Evolutionary conservation across 2,329 filamentous ascomycete genomes (phyloP), one percentile per base, ranked within the genome.

Genomic region (Gliomastix tumulicola): DNA sequence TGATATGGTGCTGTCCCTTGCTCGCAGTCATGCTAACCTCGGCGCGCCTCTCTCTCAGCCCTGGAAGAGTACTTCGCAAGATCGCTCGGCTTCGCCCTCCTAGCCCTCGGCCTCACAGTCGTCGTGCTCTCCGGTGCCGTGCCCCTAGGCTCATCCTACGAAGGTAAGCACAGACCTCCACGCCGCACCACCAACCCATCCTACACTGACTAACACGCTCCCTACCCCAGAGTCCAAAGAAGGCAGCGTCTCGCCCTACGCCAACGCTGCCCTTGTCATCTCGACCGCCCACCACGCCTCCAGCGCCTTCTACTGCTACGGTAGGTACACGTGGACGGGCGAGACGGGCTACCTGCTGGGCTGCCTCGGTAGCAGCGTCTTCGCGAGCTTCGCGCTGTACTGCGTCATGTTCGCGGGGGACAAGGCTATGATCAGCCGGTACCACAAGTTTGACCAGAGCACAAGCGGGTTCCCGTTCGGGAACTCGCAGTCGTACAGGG

Each of bases 91-190:
- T 65, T 89, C 39, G 65, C 78, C 21, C 70, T 88, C 31, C 63
- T 88, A 17, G 64, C 77, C 9, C 61, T 90, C 20, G 79, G 77
- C 21, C 51, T 79, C 7, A 59, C 84, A 11, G 70, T 72, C n/a
- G 60, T 88, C 25, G 66, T 86, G 23, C 69, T 89, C 21, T 84
- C 83, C 1, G 86, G 84, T 32, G 71, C 74, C 3, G 66, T 90
- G 6, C 84, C 85, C 1, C 59, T 88, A 11, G 71, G 68, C 1
- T 70, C 72, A n/a, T 54, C 55, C 18, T 50, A 54, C n/a, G 58
- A 66, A 5, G 47, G 65, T 69, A 54, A 41, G 48, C 42, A 6
- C 8, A 19, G 13, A 3, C 4, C n/a, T n/a, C n/a, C n/a, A n/a
- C n/a, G n/a, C n/a, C n/a, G n/a, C n/a, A n/a, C n/a, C n/a, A n/a